Percentiles rank a stretch among this genome's conserved stretches.
Evolutionary conservation across 2,329 filamentous ascomycete species (phyloP).

Genomic region (Microthyrium microscopicum): DNA sequence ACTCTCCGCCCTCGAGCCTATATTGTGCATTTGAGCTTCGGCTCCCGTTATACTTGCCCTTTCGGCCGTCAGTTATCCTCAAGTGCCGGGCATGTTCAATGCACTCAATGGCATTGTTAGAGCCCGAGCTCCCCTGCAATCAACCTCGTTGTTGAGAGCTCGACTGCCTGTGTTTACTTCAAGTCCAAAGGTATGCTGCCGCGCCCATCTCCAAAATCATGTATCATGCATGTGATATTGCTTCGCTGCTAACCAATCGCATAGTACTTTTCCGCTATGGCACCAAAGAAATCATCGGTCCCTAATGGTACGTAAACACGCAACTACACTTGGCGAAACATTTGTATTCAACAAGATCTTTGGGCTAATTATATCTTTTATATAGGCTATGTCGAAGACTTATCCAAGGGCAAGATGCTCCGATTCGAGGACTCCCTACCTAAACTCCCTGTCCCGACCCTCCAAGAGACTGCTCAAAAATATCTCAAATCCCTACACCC

Average conservation of each 20-base stretch:
- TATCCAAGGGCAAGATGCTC: slow-evolving; percentile 63
- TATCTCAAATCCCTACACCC: slow-evolving; percentile 70
- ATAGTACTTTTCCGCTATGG: background rate
- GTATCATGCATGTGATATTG: too few species aligned
- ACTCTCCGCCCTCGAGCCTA: too few species aligned
- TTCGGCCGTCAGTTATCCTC: too few species aligned
- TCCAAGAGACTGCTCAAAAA: slow-evolving; percentile 64
- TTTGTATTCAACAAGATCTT: background rate
- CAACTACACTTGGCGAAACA: background rate
- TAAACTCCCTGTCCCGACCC: slow-evolving; percentile 59
- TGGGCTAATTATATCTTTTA: too few species aligned
- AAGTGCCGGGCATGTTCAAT: slow-evolving; percentile 8
- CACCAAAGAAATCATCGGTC: slow-evolving; percentile 10
- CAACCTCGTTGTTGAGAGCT: background rate
- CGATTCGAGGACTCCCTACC: slow-evolving; percentile 78
- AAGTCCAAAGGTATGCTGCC: too few species aligned
- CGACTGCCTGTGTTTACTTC: background rate
- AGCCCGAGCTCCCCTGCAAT: slow-evolving; percentile 9
- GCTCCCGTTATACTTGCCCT: too few species aligned
- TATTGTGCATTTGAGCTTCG: too few species aligned
- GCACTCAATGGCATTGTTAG: slow-evolving; percentile 8
- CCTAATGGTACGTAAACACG: slow-evolving; percentile 1
- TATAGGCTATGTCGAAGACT: slow-evolving; percentile 63
- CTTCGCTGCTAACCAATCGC: slow-evolving; percentile 1
- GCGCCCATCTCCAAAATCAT: too few species aligned